Percentiles rank a stretch among this genome's conserved stretches.
These are phyloP conservation scores for Trichosporon sp. DNA, from an alignment of 1,284 basidiomycete genomes.

Conservation along the genomic window DNA sequence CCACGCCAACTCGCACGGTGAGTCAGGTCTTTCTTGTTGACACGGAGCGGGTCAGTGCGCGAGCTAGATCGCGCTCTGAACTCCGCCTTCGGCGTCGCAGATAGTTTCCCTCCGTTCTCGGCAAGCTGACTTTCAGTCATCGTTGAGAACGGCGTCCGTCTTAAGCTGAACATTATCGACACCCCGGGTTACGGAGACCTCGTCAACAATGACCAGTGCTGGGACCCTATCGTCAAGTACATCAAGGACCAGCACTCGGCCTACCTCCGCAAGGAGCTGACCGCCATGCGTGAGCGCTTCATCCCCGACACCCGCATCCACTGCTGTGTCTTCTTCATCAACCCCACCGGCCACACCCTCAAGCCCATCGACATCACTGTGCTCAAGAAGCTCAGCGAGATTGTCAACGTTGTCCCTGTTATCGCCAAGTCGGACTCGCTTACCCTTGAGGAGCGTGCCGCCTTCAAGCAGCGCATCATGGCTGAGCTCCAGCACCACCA, in stretches of 20 bases:
- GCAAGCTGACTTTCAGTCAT: slow-evolving; percentile 66
- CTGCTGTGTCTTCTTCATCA: slow-evolving; percentile 98
- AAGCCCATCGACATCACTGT: slow-evolving; percentile 96
- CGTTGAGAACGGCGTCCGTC: slow-evolving; percentile 91
- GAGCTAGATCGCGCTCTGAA: neutral
- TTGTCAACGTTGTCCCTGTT: slow-evolving; percentile 97
- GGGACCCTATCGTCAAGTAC: slow-evolving; percentile 98
- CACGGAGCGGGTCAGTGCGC: slow-evolving; percentile 11
- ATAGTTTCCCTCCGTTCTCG: no score
- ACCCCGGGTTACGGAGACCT: slow-evolving; percentile 98
- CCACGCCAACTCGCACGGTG: slow-evolving; percentile 91
- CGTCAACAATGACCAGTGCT: slow-evolving; percentile 99
- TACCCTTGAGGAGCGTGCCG: slow-evolving; percentile 87
- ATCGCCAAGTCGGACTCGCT: slow-evolving; percentile 98
- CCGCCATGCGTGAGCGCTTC: slow-evolving; percentile 96
- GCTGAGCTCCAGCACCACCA: slow-evolving; percentile 90
- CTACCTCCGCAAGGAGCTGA: slow-evolving; percentile 97
- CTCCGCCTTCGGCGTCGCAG: neutral
- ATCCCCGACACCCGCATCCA: slow-evolving; percentile 98
- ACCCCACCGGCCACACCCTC: slow-evolving; percentile 89
- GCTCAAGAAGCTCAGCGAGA: slow-evolving; percentile 97
- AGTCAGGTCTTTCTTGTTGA: slow-evolving; percentile 42
- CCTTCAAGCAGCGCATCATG: slow-evolving; percentile 94
- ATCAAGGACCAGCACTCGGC: slow-evolving; percentile 92
- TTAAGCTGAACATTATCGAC: slow-evolving; percentile 96